Conservation (phyloP, 306 rosid species). For the Ochetophila trinervis region DNA sequence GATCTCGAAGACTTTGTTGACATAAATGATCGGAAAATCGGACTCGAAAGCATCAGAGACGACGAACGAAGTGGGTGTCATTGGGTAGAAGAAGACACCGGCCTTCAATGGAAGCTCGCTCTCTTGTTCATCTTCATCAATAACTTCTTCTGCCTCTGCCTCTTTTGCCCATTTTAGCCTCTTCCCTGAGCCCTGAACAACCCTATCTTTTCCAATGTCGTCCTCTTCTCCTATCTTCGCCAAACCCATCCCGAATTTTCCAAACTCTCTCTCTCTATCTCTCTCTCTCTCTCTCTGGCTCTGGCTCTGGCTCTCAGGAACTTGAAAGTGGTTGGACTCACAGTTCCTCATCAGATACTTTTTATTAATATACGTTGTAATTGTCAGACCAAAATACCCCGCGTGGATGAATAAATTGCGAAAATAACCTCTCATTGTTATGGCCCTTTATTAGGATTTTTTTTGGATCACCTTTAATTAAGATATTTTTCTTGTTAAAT, state of each 20-base stretch:
- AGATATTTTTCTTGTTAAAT: no score
- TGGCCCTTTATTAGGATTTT: no score
- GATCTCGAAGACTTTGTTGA: conserved; percentile 85
- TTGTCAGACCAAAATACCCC: not conserved
- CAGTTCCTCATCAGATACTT: not conserved
- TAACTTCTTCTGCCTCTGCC: conserved; percentile 19
- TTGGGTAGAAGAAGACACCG: conserved; percentile 55
- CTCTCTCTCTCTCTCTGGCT: not conserved
- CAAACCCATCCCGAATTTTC: conserved; percentile 42
- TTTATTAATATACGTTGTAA: conserved; percentile 8
- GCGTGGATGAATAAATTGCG: not conserved
- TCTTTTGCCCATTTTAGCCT: conserved; percentile 51
- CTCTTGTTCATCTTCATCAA: conserved; percentile 28
- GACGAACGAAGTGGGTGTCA: conserved; percentile 74
- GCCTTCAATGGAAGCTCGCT: conserved; percentile 47
- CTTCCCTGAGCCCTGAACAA: conserved; percentile 58
- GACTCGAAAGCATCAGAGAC: conserved; percentile 90
- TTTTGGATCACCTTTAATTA: no score
- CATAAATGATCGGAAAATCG: conserved; percentile 86
- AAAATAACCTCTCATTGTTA: not conserved
- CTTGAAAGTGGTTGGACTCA: not conserved
- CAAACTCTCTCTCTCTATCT: conserved; percentile 4
- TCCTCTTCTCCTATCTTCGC: conserved; percentile 40
- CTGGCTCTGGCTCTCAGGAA: not conserved
- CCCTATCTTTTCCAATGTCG: conserved; percentile 32